Conservation (phyloP, 2,329 filamentous ascomycete species). For the Botrytis hyacinthi region DNA sequence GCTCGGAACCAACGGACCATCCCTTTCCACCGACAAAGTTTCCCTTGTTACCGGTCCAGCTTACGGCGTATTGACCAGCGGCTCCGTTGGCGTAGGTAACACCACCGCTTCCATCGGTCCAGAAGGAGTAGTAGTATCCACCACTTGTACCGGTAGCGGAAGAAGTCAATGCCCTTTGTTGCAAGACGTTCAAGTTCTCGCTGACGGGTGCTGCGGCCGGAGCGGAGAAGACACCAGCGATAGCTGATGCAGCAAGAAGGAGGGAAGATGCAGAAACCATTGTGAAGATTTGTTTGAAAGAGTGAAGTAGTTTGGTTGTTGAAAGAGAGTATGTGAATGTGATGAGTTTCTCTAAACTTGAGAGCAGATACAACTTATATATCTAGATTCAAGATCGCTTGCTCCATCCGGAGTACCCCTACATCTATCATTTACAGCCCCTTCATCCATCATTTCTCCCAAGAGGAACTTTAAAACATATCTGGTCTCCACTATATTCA, state of each 20-base stretch:
- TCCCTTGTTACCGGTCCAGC: conserved; percentile 45
- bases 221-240: conserved; percentile 12
- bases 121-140: conserved; percentile 55
- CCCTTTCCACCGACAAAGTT: conserved; percentile 52
- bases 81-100: conserved; percentile 55
- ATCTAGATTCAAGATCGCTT: not conserved
- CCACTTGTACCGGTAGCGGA: conserved; percentile 16
- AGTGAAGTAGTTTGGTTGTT: not conserved
- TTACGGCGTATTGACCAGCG: conserved; percentile 50
- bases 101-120: conserved; percentile 50
- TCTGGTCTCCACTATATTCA: not conserved
- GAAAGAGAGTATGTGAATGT: not conserved
- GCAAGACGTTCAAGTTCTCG: conserved; percentile 2
- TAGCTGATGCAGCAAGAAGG: conserved; percentile 17
- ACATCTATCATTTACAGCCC: not conserved
- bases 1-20: conserved; percentile 44
- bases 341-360: not conserved
- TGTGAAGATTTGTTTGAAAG: not conserved
- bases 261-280: conserved; percentile 16
- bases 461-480: not conserved
- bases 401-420: not conserved
- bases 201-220: conserved; percentile 5
- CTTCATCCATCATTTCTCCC: not conserved
- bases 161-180: conserved; percentile 6
- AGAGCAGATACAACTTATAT: not conserved